phyloP scores from a whole-genome alignment of 202 grass and related monocot species.

The Carex arenaria region DNA sequence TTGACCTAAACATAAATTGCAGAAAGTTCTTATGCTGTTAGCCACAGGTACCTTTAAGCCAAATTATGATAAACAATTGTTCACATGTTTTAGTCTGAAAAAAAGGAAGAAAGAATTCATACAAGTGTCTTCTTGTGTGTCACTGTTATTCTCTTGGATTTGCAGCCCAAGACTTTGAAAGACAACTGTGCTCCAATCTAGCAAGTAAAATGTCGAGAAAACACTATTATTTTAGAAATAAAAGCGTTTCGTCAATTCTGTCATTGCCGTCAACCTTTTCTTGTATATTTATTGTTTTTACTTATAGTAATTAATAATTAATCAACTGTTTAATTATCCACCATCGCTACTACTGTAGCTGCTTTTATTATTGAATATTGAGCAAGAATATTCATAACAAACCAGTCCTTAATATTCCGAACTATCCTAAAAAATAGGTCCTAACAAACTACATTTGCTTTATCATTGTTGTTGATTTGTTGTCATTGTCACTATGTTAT shows the following conservation, averaged over 20 bases:
- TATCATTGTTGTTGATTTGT: not conserved
- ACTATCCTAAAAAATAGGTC: not conserved
- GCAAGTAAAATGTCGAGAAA: constrained; percentile 11
- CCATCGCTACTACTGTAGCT: not conserved
- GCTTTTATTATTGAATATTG: not conserved
- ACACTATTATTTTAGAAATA: not conserved
- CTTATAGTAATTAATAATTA: not conserved
- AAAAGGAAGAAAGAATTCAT: constrained; percentile 20
- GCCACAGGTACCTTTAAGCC: not conserved
- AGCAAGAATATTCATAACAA: not conserved
- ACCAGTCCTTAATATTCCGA: not conserved
- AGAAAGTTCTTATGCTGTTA: constrained; percentile 13
- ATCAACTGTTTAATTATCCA: not conserved
- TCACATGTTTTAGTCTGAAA: not conserved
- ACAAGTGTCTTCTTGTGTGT: constrained; percentile 96
- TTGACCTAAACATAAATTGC: constrained; percentile 59
- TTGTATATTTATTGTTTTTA: not conserved
- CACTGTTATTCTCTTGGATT: constrained; percentile 92
- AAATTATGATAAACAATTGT: constrained; percentile 11
- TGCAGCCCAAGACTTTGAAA: constrained; percentile 94
- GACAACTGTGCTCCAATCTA: constrained; percentile 84
- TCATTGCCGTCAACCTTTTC: not conserved
- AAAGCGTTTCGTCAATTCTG: not conserved
- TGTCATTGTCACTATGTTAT: not conserved
- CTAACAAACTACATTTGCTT: not conserved